Conservation (phyloP, 2,329 filamentous ascomycete species). For the Paramyrothecium roridum region DNA sequence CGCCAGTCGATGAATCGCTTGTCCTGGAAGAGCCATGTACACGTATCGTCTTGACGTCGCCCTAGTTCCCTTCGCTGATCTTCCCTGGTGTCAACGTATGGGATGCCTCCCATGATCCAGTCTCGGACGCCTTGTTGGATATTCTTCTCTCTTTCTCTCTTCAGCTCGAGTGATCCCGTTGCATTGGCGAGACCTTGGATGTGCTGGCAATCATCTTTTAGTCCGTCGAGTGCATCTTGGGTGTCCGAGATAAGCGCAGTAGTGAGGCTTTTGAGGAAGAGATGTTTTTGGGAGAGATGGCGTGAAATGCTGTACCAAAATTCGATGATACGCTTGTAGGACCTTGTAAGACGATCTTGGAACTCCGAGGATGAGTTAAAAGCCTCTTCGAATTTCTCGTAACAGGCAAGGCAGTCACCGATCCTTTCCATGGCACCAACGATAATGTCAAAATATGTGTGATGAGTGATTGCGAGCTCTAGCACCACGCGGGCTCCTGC, state of each 20-base stretch:
- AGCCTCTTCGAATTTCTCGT: not conserved
- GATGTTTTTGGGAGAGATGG: not conserved
- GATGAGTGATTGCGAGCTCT: not conserved
- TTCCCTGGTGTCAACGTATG: not conserved
- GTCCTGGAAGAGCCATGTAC: not conserved
- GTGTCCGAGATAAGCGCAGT: not conserved
- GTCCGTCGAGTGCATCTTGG: not conserved
- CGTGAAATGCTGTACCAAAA: not conserved
- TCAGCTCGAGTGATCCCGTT: not conserved
- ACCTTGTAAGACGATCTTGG: not conserved
- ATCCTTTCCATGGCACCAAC: slow-evolving; percentile 1
- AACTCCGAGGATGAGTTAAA: not conserved
- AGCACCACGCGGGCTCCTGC: not conserved
- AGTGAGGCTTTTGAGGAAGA: not conserved
- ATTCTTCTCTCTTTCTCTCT: not conserved
- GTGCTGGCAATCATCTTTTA: not conserved
- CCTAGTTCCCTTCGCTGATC: not conserved
- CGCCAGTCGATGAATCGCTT: not conserved
- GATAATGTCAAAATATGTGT: not conserved
- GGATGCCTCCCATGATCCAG: not conserved
- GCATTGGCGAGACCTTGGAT: not conserved
- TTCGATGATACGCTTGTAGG: not conserved
- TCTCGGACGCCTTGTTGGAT: not conserved
- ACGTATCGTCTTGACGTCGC: not conserved
- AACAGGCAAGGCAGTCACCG: not conserved